Evolutionary conservation across 2,329 filamentous ascomycete species (phyloP).

Genomic region (Parasarocladium wereldwijsianum): DNA sequence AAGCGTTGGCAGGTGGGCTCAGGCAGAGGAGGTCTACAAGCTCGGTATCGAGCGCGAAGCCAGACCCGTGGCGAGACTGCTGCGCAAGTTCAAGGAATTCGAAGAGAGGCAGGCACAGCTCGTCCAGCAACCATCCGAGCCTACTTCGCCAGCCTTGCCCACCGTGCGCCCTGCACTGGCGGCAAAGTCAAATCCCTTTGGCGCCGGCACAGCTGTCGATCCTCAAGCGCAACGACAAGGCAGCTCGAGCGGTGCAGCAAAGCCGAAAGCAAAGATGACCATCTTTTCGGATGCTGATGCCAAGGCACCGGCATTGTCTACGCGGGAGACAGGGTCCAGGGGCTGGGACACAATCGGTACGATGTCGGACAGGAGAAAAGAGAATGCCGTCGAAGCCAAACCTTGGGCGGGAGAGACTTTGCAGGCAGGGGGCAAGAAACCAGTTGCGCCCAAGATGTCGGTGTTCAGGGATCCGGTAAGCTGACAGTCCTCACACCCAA

Average conservation of each 20-base stretch:
- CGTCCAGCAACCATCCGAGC: conserved; percentile 46
- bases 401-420: conserved; percentile 89
- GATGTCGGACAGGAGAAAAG: conserved; percentile 78
- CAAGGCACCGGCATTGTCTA: conserved; percentile 39
- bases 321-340: conserved; percentile 38
- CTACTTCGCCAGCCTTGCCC: conserved; percentile 76
- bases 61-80: conserved; percentile 61
- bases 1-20: conserved; percentile 64
- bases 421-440: conserved; percentile 73
- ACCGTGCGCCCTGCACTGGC: conserved; percentile 70
- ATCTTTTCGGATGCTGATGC: conserved; percentile 75
- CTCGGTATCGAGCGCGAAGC: conserved; percentile 83
- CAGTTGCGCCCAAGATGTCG: conserved; percentile 60
- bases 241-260: conserved; percentile 29
- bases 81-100: conserved; percentile 88
- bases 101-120: conserved; percentile 63
- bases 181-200: conserved; percentile 75
- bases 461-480: conserved; percentile 91
- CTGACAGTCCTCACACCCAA: conserved; percentile 17
- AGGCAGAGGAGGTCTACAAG: conserved; percentile 88
- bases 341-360: conserved; percentile 92
- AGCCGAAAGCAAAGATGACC: conserved; percentile 66
- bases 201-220: conserved; percentile 38
- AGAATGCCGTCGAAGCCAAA: conserved; percentile 73
- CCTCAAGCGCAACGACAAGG: conserved; percentile 49